These are phyloP conservation scores for Trypanosoma cruzi DNA, from an alignment of 208 protist species.

Conservation along the genomic window DNA sequence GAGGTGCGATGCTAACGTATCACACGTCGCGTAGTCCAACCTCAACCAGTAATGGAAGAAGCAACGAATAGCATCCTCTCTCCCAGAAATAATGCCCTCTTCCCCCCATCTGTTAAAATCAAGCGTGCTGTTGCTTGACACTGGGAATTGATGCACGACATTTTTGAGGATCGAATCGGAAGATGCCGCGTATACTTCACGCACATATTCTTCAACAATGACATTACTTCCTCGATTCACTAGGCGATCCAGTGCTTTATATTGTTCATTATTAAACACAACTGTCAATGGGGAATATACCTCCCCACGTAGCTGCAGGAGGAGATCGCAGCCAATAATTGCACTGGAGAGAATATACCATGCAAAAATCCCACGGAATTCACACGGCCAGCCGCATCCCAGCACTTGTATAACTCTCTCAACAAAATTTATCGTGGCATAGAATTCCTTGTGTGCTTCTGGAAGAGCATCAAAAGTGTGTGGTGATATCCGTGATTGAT, in stretches of 20 bases:
- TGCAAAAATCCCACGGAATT: slow-evolving; percentile 62
- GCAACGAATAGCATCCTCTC: slow-evolving; percentile 3
- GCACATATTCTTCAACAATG: slow-evolving; percentile 9
- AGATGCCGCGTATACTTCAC: slow-evolving; percentile 3
- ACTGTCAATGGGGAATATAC: slow-evolving; percentile 36
- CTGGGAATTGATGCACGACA: slow-evolving; percentile 8
- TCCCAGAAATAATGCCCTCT: not conserved
- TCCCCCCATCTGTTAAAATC: not conserved
- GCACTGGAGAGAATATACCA: slow-evolving; percentile 51
- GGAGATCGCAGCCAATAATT: slow-evolving; percentile 26
- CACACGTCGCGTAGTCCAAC: slow-evolving; percentile 20
- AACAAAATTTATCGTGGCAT: slow-evolving; percentile 60
- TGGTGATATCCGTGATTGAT: slow-evolving; percentile 58
- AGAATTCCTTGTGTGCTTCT: slow-evolving; percentile 65
- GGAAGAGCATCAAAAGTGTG: slow-evolving; percentile 63
- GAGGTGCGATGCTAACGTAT: slow-evolving; percentile 19
- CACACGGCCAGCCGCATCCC: slow-evolving; percentile 63
- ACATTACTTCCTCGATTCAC: slow-evolving; percentile 16
- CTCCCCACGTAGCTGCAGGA: slow-evolving; percentile 31
- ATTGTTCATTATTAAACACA: slow-evolving; percentile 45
- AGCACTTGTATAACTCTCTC: slow-evolving; percentile 60
- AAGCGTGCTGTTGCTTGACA: not conserved
- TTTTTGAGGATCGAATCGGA: slow-evolving; percentile 28
- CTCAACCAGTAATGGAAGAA: slow-evolving; percentile 23
- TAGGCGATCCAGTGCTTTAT: slow-evolving; percentile 32